phyloP scores from a whole-genome alignment of 2,329 filamentous ascomycete genomes.

The Phyllosticta citribraziliensis region DNA sequence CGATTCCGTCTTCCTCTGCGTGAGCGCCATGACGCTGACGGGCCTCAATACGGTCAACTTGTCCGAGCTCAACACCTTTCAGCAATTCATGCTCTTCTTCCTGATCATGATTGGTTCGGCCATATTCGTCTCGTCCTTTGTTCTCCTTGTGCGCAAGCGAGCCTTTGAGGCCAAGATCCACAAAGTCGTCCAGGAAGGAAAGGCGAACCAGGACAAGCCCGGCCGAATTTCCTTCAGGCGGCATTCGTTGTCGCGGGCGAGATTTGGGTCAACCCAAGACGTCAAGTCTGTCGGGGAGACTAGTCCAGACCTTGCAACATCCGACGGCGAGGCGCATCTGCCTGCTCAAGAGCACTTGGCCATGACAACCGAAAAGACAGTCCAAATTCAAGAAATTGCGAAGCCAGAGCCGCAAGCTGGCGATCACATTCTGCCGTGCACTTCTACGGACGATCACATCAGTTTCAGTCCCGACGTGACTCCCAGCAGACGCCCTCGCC shows the following conservation, averaged over 20 bases:
- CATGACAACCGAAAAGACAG: neutral
- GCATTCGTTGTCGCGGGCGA: neutral
- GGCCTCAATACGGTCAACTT: slow-evolving; percentile 60
- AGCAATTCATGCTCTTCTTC: slow-evolving; percentile 56
- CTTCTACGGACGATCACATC: slow-evolving; percentile 15
- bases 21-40: slow-evolving; percentile 57
- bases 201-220: neutral
- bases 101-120: slow-evolving; percentile 57
- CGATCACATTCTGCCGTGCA: neutral
- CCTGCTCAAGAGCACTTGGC: neutral
- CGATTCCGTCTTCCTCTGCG: slow-evolving; percentile 56
- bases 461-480: slow-evolving; percentile 22
- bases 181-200: slow-evolving; percentile 36
- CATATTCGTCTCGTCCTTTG: slow-evolving; percentile 57
- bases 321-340: neutral
- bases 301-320: neutral
- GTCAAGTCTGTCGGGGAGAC: neutral
- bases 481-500: slow-evolving; percentile 6
- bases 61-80: slow-evolving; percentile 54
- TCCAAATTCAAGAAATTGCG: neutral
- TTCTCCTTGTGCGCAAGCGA: slow-evolving; percentile 49
- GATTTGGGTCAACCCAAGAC: neutral
- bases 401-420: neutral
- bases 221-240: neutral
- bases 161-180: slow-evolving; percentile 55